Conservation (phyloP, 306 rosid genomes). For the Senna tora region DNA sequence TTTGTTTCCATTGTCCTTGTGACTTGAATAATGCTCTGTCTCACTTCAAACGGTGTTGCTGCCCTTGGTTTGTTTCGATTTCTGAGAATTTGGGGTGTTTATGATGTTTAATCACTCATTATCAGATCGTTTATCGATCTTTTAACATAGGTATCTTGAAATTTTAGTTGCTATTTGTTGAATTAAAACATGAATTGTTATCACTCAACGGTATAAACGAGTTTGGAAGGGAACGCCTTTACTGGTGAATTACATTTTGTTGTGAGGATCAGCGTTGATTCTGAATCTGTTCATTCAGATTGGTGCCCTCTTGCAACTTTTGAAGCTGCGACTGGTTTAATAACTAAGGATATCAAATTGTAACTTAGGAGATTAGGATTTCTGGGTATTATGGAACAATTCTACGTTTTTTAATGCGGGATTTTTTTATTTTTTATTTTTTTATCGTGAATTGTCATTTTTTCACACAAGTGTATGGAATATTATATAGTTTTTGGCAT, state of each 20-base stretch:
- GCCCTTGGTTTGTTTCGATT: background rate
- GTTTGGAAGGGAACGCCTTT: background rate
- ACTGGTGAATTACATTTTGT: conserved; percentile 26
- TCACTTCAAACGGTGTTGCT: background rate
- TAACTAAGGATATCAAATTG: background rate
- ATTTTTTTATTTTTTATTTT: background rate
- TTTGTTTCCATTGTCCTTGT: conserved; percentile 18
- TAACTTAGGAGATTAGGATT: conserved; percentile 5
- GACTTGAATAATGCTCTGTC: background rate
- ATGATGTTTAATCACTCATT: background rate
- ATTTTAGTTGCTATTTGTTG: background rate
- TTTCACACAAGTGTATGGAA: background rate
- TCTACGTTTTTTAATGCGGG: background rate
- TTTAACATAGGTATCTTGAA: background rate
- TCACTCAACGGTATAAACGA: background rate
- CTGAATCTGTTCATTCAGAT: conserved; percentile 18
- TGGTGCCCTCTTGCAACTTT: conserved; percentile 3
- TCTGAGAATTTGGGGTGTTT: background rate
- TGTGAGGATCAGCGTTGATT: conserved; percentile 30
- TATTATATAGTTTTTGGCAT: conserved; percentile 21
- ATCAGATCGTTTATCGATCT: background rate
- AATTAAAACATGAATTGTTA: background rate
- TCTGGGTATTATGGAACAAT: background rate
- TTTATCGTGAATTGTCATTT: background rate
- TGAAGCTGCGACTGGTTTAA: conserved; percentile 8